Conservation (phyloP, 306 rosid genomes). For the Vigna hirtella region DNA sequence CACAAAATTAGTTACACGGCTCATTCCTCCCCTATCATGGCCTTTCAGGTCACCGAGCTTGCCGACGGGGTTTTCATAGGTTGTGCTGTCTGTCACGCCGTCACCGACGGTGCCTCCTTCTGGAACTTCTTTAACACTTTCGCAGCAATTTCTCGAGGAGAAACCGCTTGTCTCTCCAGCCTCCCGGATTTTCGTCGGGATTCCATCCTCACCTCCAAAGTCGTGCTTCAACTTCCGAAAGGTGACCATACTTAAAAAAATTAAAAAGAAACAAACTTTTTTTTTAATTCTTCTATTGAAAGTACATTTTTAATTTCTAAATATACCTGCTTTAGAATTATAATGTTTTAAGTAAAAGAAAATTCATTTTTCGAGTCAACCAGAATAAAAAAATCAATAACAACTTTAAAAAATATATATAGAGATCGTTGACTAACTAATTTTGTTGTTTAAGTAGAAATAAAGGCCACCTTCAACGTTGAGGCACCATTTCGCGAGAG, state of each 20-base stretch:
- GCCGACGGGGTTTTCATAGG: slow-evolving; percentile 81
- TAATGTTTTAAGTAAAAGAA: too few species aligned
- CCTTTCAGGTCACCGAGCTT: slow-evolving; percentile 75
- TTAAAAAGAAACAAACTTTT: too few species aligned
- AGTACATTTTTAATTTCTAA: too few species aligned
- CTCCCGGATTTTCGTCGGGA: slow-evolving; percentile 70
- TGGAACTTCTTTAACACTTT: slow-evolving; percentile 96
- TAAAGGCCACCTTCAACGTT: slow-evolving; percentile 58
- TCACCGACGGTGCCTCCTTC: slow-evolving; percentile 74
- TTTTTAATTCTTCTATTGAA: too few species aligned
- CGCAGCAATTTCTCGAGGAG: slow-evolving; percentile 59
- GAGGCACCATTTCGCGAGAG: slow-evolving; percentile 62
- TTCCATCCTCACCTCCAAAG: slow-evolving; percentile 57
- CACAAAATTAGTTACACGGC: slow-evolving; percentile 67
- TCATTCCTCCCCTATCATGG: slow-evolving; percentile 65
- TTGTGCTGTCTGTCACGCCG: slow-evolving; percentile 71
- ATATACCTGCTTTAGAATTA: too few species aligned
- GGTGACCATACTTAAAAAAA: slow-evolving; percentile 27
- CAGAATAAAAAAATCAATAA: too few species aligned
- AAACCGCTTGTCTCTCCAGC: slow-evolving; percentile 27
- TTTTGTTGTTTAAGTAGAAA: slow-evolving; percentile 16
- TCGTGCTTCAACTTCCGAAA: slow-evolving; percentile 57
- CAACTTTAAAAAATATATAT: too few species aligned
- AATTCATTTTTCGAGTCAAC: too few species aligned
- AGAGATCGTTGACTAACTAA: too few species aligned